Evolutionary conservation across 2,329 filamentous ascomycete species (phyloP).

Genomic region (Elsinoe fawcettii): DNA sequence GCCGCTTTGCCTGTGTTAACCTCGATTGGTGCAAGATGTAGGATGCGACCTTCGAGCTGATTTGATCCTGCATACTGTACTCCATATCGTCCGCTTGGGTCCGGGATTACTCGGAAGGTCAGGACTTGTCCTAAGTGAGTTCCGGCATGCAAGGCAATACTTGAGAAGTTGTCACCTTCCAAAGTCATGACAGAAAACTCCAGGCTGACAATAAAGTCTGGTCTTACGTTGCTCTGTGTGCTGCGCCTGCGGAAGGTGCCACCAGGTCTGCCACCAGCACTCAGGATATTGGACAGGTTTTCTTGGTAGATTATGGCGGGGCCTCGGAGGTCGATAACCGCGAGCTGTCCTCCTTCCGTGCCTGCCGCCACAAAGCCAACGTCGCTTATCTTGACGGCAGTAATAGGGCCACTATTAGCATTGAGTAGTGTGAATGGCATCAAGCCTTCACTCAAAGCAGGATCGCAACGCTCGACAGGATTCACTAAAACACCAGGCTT

Average conservation of each 20-base stretch:
- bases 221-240: constrained; percentile 39
- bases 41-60: constrained; percentile 57
- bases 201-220: constrained; percentile 71
- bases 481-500: constrained; percentile 54
- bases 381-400: constrained; percentile 74
- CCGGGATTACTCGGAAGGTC: constrained; percentile 84
- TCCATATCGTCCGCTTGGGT: constrained; percentile 59
- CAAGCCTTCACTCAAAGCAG: constrained; percentile 66
- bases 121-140: constrained; percentile 76
- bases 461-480: constrained; percentile 65
- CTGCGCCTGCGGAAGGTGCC: constrained; percentile 58
- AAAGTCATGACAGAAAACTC: constrained; percentile 80
- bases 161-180: constrained; percentile 91
- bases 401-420: constrained; percentile 74
- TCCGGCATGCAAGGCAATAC: constrained; percentile 84
- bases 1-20: constrained; percentile 69
- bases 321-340: constrained; percentile 79
- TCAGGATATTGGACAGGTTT: constrained; percentile 60
- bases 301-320: constrained; percentile 74
- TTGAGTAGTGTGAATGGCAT: constrained; percentile 74
- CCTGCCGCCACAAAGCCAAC: constrained; percentile 86
- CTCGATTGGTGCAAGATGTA: constrained; percentile 72
- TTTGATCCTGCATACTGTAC: constrained; percentile 63
- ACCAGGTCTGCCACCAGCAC: constrained; percentile 63
- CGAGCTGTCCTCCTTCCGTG: constrained; percentile 72